Percentiles rank a stretch among this genome's conserved stretches.
phyloP scores from a whole-genome alignment of 2,329 filamentous ascomycete species.

The Thielaviopsis punctulata region DNA sequence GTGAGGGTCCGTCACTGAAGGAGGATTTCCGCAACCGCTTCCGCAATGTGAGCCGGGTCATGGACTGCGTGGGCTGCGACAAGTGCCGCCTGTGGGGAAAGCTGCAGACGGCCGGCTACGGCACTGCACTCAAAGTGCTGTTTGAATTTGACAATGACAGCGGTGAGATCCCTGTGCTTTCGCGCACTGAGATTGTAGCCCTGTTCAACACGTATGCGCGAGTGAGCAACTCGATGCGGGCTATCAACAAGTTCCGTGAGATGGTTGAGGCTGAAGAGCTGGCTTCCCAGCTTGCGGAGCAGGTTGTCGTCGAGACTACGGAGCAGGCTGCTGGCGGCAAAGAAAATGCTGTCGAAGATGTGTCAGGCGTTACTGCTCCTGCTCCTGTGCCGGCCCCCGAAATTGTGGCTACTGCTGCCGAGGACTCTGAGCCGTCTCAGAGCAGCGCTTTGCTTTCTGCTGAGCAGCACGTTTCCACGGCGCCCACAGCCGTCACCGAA shows the following conservation, averaged over 20 bases:
- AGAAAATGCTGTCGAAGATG: not conserved
- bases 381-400: not conserved
- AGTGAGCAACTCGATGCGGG: constrained; percentile 62
- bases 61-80: constrained; percentile 98
- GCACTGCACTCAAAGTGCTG: constrained; percentile 82
- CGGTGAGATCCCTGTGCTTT: constrained; percentile 50
- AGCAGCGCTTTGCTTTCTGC: not conserved
- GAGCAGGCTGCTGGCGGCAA: constrained; percentile 11
- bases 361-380: not conserved
- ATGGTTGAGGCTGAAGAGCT: constrained; percentile 28
- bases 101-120: constrained; percentile 85
- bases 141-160: constrained; percentile 72
- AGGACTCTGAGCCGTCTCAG: not conserved
- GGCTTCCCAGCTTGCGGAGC: constrained; percentile 15
- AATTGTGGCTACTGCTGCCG: not conserved
- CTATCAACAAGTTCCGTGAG: constrained; percentile 52
- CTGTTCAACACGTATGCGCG: constrained; percentile 87
- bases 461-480: not conserved
- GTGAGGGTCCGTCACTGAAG: constrained; percentile 61
- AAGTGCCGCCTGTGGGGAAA: constrained; percentile 98
- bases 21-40: constrained; percentile 97
- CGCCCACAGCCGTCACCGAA: not conserved
- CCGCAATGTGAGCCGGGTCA: constrained; percentile 86
- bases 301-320: constrained; percentile 14
- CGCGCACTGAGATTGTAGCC: constrained; percentile 83